A percentile compares a stretch with the other conserved stretches of the same genome.
These are phyloP conservation scores for Mrakia gelida DNA, from an alignment of 768 basidiomycete genomes.

Conservation along the genomic window DNA sequence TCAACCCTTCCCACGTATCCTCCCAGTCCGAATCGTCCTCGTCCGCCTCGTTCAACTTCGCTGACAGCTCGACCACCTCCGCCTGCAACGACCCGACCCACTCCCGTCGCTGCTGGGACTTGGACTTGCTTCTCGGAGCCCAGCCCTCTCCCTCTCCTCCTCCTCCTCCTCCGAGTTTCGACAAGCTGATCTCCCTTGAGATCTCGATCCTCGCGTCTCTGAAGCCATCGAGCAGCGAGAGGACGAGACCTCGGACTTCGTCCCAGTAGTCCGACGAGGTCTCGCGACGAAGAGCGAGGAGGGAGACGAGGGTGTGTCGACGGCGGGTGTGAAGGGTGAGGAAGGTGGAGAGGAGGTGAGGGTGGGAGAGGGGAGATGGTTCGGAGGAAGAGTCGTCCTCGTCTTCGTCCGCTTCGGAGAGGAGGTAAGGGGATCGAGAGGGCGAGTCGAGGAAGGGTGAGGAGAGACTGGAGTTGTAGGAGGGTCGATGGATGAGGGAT, in stretches of 20 bases:
- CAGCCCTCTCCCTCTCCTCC: neutral
- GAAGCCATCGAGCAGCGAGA: neutral
- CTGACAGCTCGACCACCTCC: neutral
- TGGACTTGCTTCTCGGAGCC: neutral
- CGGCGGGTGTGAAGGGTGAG: conserved; percentile 19
- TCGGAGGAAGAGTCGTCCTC: neutral
- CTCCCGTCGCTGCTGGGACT: neutral
- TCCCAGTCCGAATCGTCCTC: conserved; percentile 23
- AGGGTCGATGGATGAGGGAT: neutral
- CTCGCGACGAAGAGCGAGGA: conserved; percentile 22
- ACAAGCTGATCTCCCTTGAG: neutral
- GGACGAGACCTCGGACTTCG: neutral
- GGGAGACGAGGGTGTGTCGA: conserved; percentile 15
- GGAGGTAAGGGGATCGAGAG: conserved; percentile 12
- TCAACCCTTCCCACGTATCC: conserved; percentile 23
- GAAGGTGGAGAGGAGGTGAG: conserved; percentile 19
- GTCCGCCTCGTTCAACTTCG: neutral
- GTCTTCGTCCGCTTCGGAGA: conserved; percentile 10
- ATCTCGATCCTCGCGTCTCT: neutral
- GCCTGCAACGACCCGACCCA: neutral
- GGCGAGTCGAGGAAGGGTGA: conserved; percentile 1
- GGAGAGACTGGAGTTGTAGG: neutral
- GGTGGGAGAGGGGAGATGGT: conserved; percentile 13
- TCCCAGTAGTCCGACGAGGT: neutral
- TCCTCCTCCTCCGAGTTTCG: neutral